Percentiles rank a stretch among this genome's conserved stretches.
phyloP scores from a whole-genome alignment of 2,329 filamentous ascomycete genomes.

The Venturia aucupariae region DNA sequence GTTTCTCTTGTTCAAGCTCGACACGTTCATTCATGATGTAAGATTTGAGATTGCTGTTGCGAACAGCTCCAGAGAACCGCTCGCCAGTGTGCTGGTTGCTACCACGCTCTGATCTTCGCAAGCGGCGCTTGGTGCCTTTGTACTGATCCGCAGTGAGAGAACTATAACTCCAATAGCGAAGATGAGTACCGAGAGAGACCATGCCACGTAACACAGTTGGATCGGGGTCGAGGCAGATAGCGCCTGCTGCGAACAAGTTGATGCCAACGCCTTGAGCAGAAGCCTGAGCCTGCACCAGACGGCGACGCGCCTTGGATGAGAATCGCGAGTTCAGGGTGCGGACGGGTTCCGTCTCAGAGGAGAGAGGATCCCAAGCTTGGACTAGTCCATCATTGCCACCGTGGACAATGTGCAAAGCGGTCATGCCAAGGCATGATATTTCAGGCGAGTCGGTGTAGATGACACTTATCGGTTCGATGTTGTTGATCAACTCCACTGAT shows the following conservation, averaged over 20 bases:
- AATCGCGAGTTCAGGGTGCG: conserved; percentile 81
- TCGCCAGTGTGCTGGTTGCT: conserved; percentile 49
- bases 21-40: conserved; percentile 81
- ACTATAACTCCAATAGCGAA: conserved; percentile 92
- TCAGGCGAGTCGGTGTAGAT: conserved; percentile 87
- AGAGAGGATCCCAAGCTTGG: conserved; percentile 93
- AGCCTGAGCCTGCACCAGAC: conserved; percentile 58
- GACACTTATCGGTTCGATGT: conserved; percentile 61
- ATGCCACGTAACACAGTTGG: conserved; percentile 77
- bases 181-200: conserved; percentile 73
- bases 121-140: conserved; percentile 67
- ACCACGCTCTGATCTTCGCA: conserved; percentile 59
- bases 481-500: conserved; percentile 46
- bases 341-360: conserved; percentile 66
- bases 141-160: conserved; percentile 61
- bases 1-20: conserved; percentile 67
- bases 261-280: conserved; percentile 59
- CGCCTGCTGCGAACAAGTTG: conserved; percentile 72
- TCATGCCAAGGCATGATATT: conserved; percentile 72
- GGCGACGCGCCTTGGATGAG: conserved; percentile 70
- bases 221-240: conserved; percentile 80
- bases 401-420: conserved; percentile 80
- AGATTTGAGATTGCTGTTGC: conserved; percentile 41
- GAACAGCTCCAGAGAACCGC: conserved; percentile 40
- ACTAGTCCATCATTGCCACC: conserved; percentile 92